These are phyloP conservation scores for Lactifluus echinatus DNA, from an alignment of 768 basidiomycete genomes.

Conservation along the genomic window DNA sequence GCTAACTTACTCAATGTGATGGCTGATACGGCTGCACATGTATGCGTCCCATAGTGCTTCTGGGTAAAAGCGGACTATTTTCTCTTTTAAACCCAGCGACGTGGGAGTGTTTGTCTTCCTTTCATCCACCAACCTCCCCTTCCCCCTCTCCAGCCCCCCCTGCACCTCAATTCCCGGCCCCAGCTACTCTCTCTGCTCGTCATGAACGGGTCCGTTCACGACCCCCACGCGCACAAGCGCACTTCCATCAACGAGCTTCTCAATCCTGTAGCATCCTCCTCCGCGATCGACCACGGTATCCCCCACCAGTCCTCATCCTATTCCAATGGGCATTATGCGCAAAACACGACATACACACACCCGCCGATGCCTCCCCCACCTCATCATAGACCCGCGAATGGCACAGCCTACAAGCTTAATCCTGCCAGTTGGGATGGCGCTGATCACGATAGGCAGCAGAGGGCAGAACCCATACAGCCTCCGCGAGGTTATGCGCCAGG, in stretches of 20 bases:
- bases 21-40: background rate
- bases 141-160: background rate
- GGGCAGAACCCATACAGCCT: conserved; percentile 9
- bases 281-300: conserved; percentile 24
- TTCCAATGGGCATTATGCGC: conserved; percentile 10
- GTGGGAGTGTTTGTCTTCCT: background rate
- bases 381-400: conserved; percentile 6
- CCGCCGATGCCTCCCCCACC: conserved; percentile 15
- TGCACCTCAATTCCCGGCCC: background rate
- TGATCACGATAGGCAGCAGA: conserved; percentile 29
- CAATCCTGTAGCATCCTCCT: conserved; percentile 37
- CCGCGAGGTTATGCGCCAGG: conserved; percentile 12
- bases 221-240: conserved; percentile 34
- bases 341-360: conserved; percentile 18
- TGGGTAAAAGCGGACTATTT: background rate
- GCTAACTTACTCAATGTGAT: background rate
- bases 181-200: background rate
- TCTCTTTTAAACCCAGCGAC: conserved; percentile 12
- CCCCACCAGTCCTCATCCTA: conserved; percentile 18
- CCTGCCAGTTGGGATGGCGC: conserved; percentile 51
- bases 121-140: background rate
- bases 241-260: conserved; percentile 44
- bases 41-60: background rate
- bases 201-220: conserved; percentile 37
- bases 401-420: conserved; percentile 42